Evolutionary conservation across 352 stramenopile genomes (phyloP), one percentile per base, ranked within the genome.

Genomic region (Globisporangium megalacanthum): DNA sequence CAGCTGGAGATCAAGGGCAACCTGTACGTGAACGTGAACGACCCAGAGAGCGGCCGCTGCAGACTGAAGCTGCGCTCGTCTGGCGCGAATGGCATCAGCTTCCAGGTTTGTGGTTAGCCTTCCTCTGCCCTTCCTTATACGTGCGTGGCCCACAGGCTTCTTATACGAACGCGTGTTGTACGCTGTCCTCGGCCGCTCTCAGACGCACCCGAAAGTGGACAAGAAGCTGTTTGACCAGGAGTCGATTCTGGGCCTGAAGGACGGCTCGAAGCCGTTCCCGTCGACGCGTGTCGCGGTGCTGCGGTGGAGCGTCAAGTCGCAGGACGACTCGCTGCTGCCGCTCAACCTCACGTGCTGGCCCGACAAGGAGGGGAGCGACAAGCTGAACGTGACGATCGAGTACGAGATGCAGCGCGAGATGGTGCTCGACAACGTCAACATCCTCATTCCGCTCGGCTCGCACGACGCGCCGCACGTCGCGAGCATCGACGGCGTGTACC

Each of bases 311-410:
- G 65, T 93, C 62, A 95, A 95, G 76, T 88, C 85, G 49, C 80
- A 91, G 49, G 85, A 95, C 62, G 83, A 95, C 50, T 77, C 79
- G n/a, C 86, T 90, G 61, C 54, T 92, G 57, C 85, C 85, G 10
- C 60, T 95, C 15, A 92, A 91, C 73, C 88, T 95, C 65, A 90
- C 85, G 41, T 95, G 85, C 70, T 95, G 85, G 85, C 85, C 85
- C 0, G 85, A 95, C 56, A 83, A 92, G 56, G 81, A 95, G 69
- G 75, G 82, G 36, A 73, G 73, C 57, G 85, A 84, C 66, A 93
- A 95, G 72, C 86, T 92, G 62, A 95, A 90, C 54, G 85, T 95
- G 29, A 93, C 77, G 59, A 80, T 95, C 56, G 85, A 95, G 59
- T 95, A 95, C 67, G 85, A 83, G 46, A 88, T 95, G 76, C 75